phyloP scores from a whole-genome alignment of 1,284 basidiomycete genomes.

The Ustilago vetiveriae region DNA sequence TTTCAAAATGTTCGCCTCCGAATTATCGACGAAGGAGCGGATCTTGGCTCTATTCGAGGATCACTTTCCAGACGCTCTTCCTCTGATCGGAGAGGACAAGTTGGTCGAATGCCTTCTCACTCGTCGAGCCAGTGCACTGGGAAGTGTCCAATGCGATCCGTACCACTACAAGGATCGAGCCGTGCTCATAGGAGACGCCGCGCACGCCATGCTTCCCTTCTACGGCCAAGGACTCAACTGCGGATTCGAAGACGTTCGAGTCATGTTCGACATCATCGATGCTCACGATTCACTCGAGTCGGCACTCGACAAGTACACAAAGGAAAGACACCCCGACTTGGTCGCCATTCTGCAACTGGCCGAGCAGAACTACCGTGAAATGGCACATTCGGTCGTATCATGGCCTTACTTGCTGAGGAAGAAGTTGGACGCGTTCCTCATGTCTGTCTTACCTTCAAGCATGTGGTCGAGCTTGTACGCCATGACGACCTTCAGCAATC shows the following conservation, averaged over 20 bases:
- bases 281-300: slow-evolving; percentile 70
- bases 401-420: slow-evolving; percentile 82
- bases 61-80: slow-evolving; percentile 87
- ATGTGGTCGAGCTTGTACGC: slow-evolving; percentile 94
- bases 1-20: slow-evolving; percentile 76
- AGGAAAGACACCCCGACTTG: slow-evolving; percentile 83
- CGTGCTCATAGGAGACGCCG: slow-evolving; percentile 89
- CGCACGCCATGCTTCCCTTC: slow-evolving; percentile 97
- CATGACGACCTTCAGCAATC: slow-evolving; percentile 97
- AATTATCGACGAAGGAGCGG: slow-evolving; percentile 63
- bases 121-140: slow-evolving; percentile 87
- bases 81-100: slow-evolving; percentile 80
- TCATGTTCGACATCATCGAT: slow-evolving; percentile 80
- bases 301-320: slow-evolving; percentile 81
- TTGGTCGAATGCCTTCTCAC: slow-evolving; percentile 79
- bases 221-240: slow-evolving; percentile 97
- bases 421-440: slow-evolving; percentile 75
- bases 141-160: slow-evolving; percentile 87
- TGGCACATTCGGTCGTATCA: slow-evolving; percentile 90
- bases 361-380: slow-evolving; percentile 93
- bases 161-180: slow-evolving; percentile 90
- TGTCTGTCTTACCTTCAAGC: slow-evolving; percentile 75
- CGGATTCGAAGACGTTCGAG: slow-evolving; percentile 94
- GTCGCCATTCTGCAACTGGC: slow-evolving; percentile 89
- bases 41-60: slow-evolving; percentile 81